Percentiles rank a stretch among this genome's conserved stretches.
phyloP scores from a whole-genome alignment of 164 flowering plant genomes.

The Vitis amurensis region DNA sequence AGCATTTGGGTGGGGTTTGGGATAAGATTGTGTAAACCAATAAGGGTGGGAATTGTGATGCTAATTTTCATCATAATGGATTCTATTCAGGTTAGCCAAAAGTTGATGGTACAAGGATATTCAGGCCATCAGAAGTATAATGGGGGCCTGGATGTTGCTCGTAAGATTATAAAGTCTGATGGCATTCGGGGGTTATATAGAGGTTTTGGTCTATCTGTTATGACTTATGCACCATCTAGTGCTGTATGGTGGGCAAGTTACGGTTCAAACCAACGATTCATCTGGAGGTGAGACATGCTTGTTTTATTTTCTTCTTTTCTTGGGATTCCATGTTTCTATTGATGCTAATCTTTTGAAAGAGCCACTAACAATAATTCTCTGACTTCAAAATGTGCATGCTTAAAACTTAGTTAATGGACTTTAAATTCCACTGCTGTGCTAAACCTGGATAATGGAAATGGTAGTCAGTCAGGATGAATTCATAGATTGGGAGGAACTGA shows the following conservation, averaged over 20 bases:
- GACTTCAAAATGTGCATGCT: background rate
- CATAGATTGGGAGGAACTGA: background rate
- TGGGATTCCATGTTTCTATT: no score
- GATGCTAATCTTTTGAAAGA: no score
- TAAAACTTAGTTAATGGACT: background rate
- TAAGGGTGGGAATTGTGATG: background rate
- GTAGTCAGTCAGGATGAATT: background rate
- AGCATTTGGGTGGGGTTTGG: background rate
- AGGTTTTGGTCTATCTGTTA: conserved; percentile 90
- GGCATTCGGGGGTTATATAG: conserved; percentile 87
- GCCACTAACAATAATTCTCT: background rate
- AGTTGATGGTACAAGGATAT: conserved; percentile 98
- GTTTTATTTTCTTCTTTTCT: background rate
- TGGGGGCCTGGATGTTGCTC: conserved; percentile 93
- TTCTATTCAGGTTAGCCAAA: conserved; percentile 76
- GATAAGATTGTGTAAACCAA: background rate
- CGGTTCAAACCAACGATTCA: conserved; percentile 91
- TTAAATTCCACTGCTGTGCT: background rate
- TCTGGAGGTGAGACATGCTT: conserved; percentile 74
- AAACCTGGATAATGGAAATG: background rate
- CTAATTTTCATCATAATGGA: background rate
- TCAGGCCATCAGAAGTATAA: conserved; percentile 80
- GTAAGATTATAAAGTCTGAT: conserved; percentile 66
- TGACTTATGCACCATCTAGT: conserved; percentile 96
- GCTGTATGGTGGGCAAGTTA: conserved; percentile 99